Conservation (phyloP, 805 yeast genomes). For the Sugiyamaella valdiviana region DNA sequence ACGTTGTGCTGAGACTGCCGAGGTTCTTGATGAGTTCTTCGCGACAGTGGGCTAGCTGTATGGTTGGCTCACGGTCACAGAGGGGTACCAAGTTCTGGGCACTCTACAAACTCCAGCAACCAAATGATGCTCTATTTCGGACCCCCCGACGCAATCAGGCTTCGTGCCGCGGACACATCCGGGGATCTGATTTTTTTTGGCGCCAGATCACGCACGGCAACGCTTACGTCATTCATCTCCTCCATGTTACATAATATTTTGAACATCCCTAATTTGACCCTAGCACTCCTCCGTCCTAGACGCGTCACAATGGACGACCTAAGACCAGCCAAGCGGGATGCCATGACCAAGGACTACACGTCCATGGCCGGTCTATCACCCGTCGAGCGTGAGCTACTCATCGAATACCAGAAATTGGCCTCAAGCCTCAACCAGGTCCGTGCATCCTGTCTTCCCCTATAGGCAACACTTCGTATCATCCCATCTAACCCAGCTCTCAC, state of each 20-base stretch:
- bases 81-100: too few species aligned
- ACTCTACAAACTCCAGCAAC: too few species aligned
- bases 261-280: not conserved
- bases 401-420: constrained; percentile 37
- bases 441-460: not conserved
- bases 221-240: too few species aligned
- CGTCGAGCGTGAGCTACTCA: constrained; percentile 34
- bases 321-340: not conserved
- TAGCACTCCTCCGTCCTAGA: not conserved
- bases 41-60: too few species aligned
- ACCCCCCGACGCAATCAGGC: too few species aligned
- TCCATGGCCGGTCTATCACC: constrained; percentile 9
- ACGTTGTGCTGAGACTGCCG: too few species aligned
- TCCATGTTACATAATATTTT: not conserved
- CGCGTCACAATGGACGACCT: not conserved
- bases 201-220: too few species aligned
- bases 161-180: too few species aligned
- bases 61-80: too few species aligned
- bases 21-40: too few species aligned
- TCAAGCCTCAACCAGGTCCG: constrained; percentile 28
- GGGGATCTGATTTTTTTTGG: too few species aligned
- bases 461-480: constrained; percentile 7
- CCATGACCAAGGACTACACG: constrained; percentile 6
- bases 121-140: too few species aligned
- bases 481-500: constrained; percentile 15